Evolutionary conservation across 805 yeast species (phyloP), one percentile per base, ranked within the genome.

Genomic region (Metschnikowia noctiluminum): DNA sequence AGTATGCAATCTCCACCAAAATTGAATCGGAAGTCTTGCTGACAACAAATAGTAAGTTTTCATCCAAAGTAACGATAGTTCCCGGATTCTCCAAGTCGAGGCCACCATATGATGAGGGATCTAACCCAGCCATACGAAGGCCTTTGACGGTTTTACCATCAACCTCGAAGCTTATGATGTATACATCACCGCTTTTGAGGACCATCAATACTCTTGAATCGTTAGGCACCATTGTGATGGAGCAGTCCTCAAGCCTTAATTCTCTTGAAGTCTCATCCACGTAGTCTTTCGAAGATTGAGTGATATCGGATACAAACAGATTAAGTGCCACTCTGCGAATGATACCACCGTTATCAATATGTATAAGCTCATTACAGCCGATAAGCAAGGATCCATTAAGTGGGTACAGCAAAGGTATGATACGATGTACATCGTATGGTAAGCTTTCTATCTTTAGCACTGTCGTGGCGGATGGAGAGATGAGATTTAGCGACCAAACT

Each of bases 321-420:
- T 87, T 87, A 1, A 85, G 79, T 2, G 85, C 82, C 2, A 84
- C 69, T 28, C 89, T 84, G 50, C 80, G 76, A 2, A 75, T 60
- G 31, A 84, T 79, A 3, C 96, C 95, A 2, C 89, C 79, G 30
- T 88, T 81, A 60, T 91, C 96, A 14, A 89, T 78, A 64, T 88
- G 91, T 10, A 89, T 69, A 8, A 91, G 56, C 57, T 85, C 87
- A 62, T 91, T 90, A 34, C 85, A 77, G 1, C 97, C 97, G 3
- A 88, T 46, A 15, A 80, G 58, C 7, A 90, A 65, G 40, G 82
- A 70, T 0, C 97, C 97, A 51, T 82, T 82, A 32, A 85, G 67
- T 0, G 92, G 89, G 2, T 73, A 71, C 1, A 79, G 74, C 32
- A 89, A 68, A 0, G 96, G 84, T 9, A 85, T 65, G 9, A 90